phyloP scores from a whole-genome alignment of 75 land plant species.

The Selaginella moellendorffii region DNA sequence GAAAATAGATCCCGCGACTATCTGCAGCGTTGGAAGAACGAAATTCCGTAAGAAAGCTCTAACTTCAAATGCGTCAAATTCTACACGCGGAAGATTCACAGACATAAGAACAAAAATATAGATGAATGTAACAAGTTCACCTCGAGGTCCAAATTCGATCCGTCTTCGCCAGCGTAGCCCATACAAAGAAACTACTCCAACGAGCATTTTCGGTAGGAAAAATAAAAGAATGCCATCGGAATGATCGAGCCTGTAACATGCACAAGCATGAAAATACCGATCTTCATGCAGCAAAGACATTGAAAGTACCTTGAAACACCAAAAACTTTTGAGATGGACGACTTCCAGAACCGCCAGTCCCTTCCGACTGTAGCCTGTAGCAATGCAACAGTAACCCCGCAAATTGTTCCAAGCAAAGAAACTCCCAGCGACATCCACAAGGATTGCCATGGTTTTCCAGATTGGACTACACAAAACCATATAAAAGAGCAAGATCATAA shows the following conservation, averaged over 20 bases:
- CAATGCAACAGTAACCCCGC: slow-evolving; percentile 12
- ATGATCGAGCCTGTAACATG: background rate
- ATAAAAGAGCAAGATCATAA: slow-evolving; percentile 3
- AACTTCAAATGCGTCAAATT: slow-evolving; percentile 10
- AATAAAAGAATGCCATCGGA: background rate
- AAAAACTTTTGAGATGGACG: slow-evolving; percentile 11
- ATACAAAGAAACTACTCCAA: background rate
- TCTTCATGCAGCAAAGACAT: background rate
- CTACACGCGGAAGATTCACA: slow-evolving; percentile 5
- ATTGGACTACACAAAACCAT: background rate
- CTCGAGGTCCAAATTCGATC: too few species aligned
- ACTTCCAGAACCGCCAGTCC: background rate
- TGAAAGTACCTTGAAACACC: slow-evolving; percentile 15
- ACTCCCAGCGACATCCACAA: slow-evolving; percentile 18
- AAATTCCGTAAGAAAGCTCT: slow-evolving; percentile 27
- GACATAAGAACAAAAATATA: background rate
- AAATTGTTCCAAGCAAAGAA: slow-evolving; percentile 13
- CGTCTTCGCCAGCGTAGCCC: slow-evolving; percentile 2
- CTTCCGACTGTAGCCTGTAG: slow-evolving; percentile 6
- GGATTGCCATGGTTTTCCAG: slow-evolving; percentile 12
- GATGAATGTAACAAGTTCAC: background rate
- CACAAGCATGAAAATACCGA: background rate
- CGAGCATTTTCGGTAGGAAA: background rate
- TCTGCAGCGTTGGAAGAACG: slow-evolving; percentile 58
- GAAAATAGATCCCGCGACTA: slow-evolving; percentile 57